Conservation (phyloP, 371 early-diverging fungal genomes). For the Lichtheimia ramosa region DNA sequence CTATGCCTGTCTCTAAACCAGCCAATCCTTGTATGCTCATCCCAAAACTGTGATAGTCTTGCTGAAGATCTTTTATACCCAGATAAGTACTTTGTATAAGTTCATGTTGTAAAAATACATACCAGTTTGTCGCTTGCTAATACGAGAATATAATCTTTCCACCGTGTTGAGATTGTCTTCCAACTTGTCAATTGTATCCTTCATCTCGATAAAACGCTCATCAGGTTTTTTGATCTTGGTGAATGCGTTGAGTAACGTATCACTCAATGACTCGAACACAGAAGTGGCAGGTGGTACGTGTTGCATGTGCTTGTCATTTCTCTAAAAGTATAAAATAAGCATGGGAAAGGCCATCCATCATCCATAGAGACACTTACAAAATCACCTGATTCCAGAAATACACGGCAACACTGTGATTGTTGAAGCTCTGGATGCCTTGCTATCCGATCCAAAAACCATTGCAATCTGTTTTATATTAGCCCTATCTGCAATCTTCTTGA, state of each 20-base stretch:
- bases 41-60: constrained; percentile 78
- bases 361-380: constrained; percentile 45
- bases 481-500: background rate
- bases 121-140: constrained; percentile 73
- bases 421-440: constrained; percentile 86
- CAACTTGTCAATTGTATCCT: constrained; percentile 77
- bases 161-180: constrained; percentile 82
- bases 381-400: constrained; percentile 82
- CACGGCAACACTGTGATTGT: constrained; percentile 60
- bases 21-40: constrained; percentile 73
- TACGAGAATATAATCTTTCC: constrained; percentile 75
- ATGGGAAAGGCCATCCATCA: background rate
- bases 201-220: constrained; percentile 79
- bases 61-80: constrained; percentile 64
- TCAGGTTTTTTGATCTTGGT: constrained; percentile 88
- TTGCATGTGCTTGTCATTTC: constrained; percentile 40
- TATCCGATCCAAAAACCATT: constrained; percentile 82
- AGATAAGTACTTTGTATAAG: background rate
- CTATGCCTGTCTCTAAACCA: constrained; percentile 82
- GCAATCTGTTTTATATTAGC: constrained; percentile 43
- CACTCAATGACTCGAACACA: constrained; percentile 49
- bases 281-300: constrained; percentile 29
- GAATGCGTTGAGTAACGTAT: constrained; percentile 88
- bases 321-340: constrained; percentile 14
- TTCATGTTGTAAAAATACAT: background rate